Evolutionary conservation across 2,329 filamentous ascomycete species (phyloP).

Genomic region (Thermoascus crustaceus): DNA sequence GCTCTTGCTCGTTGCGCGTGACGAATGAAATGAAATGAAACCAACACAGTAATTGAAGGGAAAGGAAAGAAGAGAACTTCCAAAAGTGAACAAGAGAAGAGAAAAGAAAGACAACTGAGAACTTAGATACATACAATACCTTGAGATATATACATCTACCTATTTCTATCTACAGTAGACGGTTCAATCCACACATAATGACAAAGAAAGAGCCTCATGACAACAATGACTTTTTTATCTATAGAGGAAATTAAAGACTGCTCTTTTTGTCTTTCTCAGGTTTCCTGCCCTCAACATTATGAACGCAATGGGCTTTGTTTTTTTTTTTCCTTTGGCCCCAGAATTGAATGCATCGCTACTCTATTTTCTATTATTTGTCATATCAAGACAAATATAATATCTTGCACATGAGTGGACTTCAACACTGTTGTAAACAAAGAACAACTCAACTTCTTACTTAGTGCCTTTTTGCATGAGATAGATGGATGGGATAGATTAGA

Average conservation of each 20-base stretch:
- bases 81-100: slow-evolving; percentile 14
- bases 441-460: not conserved
- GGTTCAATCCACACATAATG: too few species aligned
- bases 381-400: too few species aligned
- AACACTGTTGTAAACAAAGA: not conserved
- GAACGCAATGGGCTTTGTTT: too few species aligned
- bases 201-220: too few species aligned
- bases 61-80: slow-evolving; percentile 8
- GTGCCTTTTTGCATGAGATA: not conserved
- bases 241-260: too few species aligned
- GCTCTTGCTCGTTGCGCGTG: not conserved
- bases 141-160: not conserved
- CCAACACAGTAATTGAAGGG: slow-evolving; percentile 11
- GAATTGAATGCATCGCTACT: not conserved
- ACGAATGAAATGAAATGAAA: slow-evolving; percentile 9
- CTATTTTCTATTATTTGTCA: too few species aligned
- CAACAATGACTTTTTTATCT: too few species aligned
- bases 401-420: not conserved
- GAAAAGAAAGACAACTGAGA: slow-evolving; percentile 12
- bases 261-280: too few species aligned
- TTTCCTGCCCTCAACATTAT: too few species aligned
- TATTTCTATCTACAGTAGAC: too few species aligned
- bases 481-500: not conserved
- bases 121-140: slow-evolving; percentile 4
- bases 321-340: too few species aligned